Evolutionary conservation across 2,329 filamentous ascomycete genomes (phyloP).

Genomic region (Ophiosphaerella herpotricha): DNA sequence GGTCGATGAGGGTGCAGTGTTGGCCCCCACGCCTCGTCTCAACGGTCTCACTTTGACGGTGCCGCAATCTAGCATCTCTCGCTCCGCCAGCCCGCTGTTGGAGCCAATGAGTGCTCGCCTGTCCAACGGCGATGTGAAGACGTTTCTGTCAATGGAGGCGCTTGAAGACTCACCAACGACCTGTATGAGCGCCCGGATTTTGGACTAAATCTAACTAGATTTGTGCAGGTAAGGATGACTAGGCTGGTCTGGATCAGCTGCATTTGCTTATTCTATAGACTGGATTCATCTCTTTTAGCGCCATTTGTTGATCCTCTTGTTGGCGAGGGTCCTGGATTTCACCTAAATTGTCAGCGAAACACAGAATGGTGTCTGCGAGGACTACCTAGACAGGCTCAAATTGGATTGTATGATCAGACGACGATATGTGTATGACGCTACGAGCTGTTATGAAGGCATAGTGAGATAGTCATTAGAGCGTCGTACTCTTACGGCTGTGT

Average conservation of each 20-base stretch:
- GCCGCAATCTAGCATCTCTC: constrained; percentile 36
- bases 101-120: constrained; percentile 44
- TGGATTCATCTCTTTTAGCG: too few relatives aligned
- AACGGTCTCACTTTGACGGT: constrained; percentile 34
- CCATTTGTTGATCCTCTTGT: too few relatives aligned
- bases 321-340: too few relatives aligned
- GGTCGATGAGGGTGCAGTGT: constrained; percentile 30
- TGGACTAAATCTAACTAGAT: neutral
- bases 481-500: too few relatives aligned
- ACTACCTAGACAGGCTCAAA: neutral
- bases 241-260: neutral
- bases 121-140: constrained; percentile 27
- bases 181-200: constrained; percentile 40
- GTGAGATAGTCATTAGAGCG: neutral
- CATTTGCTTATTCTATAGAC: too few relatives aligned
- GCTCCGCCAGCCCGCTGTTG: constrained; percentile 38
- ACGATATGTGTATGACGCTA: neutral
- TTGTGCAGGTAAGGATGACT: neutral
- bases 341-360: too few relatives aligned
- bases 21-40: constrained; percentile 21
- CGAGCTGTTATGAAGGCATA: neutral
- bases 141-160: constrained; percentile 23
- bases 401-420: neutral
- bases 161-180: constrained; percentile 37
- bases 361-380: too few relatives aligned